Percentiles rank a stretch among this genome's conserved stretches.
Evolutionary conservation across 805 yeast genomes (phyloP).

Genomic region (Wickerhamiella allomyrinae): DNA sequence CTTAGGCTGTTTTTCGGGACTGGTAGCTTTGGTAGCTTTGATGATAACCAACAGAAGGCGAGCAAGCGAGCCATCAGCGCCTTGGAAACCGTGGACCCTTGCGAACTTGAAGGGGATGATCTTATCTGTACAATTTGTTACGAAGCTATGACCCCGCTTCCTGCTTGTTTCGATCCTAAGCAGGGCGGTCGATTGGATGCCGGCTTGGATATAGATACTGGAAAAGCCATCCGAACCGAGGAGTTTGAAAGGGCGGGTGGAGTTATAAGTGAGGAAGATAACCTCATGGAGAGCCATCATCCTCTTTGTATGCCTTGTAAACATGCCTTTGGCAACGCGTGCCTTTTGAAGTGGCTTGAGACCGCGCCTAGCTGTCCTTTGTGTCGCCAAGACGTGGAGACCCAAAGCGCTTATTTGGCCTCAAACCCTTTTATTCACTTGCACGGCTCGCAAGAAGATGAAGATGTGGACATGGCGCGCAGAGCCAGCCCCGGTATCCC

Average conservation of each 20-base stretch:
- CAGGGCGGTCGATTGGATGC: background rate
- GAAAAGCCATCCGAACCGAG: background rate
- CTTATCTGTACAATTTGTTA: slow-evolving; percentile 15
- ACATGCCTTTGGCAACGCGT: slow-evolving; percentile 76
- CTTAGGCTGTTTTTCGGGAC: background rate
- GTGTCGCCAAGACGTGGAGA: slow-evolving; percentile 48
- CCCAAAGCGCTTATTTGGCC: too few species aligned
- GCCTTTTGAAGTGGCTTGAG: slow-evolving; percentile 73
- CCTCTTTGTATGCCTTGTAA: slow-evolving; percentile 60
- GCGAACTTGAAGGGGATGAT: slow-evolving; percentile 9
- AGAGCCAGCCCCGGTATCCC: too few species aligned
- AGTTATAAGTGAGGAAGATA: background rate
- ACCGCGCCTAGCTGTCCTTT: slow-evolving; percentile 69
- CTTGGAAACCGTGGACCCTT: slow-evolving; percentile 2
- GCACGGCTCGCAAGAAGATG: too few species aligned
- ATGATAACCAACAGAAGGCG: background rate
- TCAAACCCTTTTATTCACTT: too few species aligned
- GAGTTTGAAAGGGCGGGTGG: too few species aligned
- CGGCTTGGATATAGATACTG: background rate
- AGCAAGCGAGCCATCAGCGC: background rate
- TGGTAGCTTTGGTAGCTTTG: too few species aligned
- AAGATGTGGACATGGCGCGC: too few species aligned
- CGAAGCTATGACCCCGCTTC: slow-evolving; percentile 10
- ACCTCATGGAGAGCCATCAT: slow-evolving; percentile 28
- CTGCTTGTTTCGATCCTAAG: background rate